Evolutionary conservation across 1,284 basidiomycete genomes (phyloP).

Genomic region (Thecaphora thlaspeos): DNA sequence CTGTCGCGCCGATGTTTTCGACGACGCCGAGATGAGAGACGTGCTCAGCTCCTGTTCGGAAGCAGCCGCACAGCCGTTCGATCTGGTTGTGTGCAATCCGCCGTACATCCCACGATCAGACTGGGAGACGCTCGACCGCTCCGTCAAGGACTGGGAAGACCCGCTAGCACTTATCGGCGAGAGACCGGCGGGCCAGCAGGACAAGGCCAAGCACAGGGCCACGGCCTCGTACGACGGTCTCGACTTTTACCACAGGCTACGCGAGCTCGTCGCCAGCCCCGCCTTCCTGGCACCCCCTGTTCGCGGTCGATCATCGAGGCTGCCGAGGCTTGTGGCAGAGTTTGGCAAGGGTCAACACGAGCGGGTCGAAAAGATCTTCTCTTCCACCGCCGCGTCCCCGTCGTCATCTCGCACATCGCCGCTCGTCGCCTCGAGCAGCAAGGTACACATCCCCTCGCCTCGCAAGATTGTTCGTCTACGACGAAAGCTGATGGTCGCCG

Average conservation of each 20-base stretch:
- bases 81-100: conserved; percentile 24
- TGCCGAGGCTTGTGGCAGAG: conserved; percentile 22
- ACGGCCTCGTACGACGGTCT: conserved; percentile 6
- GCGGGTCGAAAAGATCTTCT: too few relatives aligned
- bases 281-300: conserved; percentile 9
- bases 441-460: too few relatives aligned
- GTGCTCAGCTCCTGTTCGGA: not conserved
- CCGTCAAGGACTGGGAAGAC: conserved; percentile 26
- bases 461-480: too few relatives aligned
- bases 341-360: conserved; percentile 28
- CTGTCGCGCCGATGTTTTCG: conserved; percentile 19
- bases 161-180: conserved; percentile 27
- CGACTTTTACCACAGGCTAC: conserved; percentile 17
- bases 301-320: not conserved
- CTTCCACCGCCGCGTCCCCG: too few relatives aligned
- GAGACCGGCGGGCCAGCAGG: not conserved
- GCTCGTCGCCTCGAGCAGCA: too few relatives aligned
- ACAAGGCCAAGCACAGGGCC: not conserved
- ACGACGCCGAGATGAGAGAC: conserved; percentile 9
- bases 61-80: conserved; percentile 14
- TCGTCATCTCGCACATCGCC: too few relatives aligned
- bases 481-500: conserved; percentile 15
- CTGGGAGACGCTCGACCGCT: conserved; percentile 7
- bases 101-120: conserved; percentile 28
- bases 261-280: conserved; percentile 10